Base-by-base conservation (phyloP, 2,329 filamentous ascomycete species). In the Paecilomyces variotii region DNA sequence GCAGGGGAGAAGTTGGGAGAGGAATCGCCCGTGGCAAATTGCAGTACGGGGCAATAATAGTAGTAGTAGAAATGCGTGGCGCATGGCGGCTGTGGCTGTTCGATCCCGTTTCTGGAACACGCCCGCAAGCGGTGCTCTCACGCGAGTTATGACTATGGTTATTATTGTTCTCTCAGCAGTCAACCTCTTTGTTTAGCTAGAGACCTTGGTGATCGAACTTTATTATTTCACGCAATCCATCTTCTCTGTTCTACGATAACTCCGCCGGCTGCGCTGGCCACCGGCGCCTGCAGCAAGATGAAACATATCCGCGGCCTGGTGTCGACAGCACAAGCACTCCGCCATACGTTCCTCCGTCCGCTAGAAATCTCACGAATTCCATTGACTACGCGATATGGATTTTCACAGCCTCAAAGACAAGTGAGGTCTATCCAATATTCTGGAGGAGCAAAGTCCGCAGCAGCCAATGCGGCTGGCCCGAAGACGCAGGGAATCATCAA, bases 231-330 rank as follows among this genome's bases (percentile, higher is more conserved):
- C n/a, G 12, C 12, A n/a, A 45, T 52, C 25, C n/a, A 10, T 19
- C 19, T 30, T n/a, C 26, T 54, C 27, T 30, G 30, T 19, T 9
- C n/a, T 28, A 11, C 27, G 52, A 19, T 24, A 27, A 52, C 25
- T 14, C 25, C 2, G 10, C 50, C 25, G 6, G 50, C 53, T 32
- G 26, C 35, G n/a, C n/a, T 39, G 49, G 12, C n/a, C 28, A 49
- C 24, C 14, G n/a, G 34, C 34, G n/a, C 30, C 52, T 51, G 12
- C 6, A n/a, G 28, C 58, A 65, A 58, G 19, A 73, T 74, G 72
- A 70, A 67, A 57, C 70, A 72, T 59, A 67, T 65, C 30, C 70
- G 71, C 56, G 64, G 68, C 51, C 65, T 73, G 60, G 57, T 70
- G 49, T 72, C 70, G 5, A 68, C 67, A 10, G 66, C 70, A 54